Conservation (phyloP, 805 yeast species). For the Yamadazyma philogaea region DNA sequence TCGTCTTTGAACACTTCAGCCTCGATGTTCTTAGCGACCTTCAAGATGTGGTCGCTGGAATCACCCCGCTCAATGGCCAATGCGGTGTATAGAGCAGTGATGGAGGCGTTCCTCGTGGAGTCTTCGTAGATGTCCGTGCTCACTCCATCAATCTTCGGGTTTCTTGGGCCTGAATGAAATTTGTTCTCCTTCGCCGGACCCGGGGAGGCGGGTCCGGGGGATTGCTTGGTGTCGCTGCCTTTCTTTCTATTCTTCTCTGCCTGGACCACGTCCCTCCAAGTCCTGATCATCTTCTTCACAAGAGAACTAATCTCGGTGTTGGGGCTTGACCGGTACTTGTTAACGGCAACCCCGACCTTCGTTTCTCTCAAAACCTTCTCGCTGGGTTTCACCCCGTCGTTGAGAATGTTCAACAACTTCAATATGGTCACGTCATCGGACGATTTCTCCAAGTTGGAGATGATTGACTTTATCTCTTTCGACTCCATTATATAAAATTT, state of each 20-base stretch:
- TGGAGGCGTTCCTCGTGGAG: conserved; percentile 77
- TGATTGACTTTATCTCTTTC: conserved; percentile 68
- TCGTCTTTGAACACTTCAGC: conserved; percentile 61
- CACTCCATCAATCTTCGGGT: conserved; percentile 77
- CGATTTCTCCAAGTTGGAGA: conserved; percentile 69
- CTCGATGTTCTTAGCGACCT: conserved; percentile 70
- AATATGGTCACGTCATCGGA: conserved; percentile 60
- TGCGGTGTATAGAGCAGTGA: conserved; percentile 83
- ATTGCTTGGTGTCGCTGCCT: conserved; percentile 4
- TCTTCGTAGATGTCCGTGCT: conserved; percentile 67
- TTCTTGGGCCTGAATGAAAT: conserved; percentile 57
- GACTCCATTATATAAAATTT: conserved; percentile 48
- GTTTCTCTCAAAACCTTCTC: conserved; percentile 87
- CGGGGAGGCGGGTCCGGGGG: conserved; percentile 10
- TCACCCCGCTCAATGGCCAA: conserved; percentile 75
- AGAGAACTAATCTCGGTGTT: conserved; percentile 66
- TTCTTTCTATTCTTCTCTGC: conserved; percentile 52
- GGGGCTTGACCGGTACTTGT: conserved; percentile 69
- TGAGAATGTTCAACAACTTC: conserved; percentile 62
- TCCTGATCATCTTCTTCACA: conserved; percentile 78
- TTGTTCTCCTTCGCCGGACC: conserved; percentile 33
- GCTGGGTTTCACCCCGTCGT: conserved; percentile 74
- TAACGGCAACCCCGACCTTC: conserved; percentile 95
- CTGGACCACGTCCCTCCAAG: conserved; percentile 88
- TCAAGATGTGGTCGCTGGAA: conserved; percentile 55